Conservation (phyloP, 306 rosid species). For the Purshia tridentata region DNA sequence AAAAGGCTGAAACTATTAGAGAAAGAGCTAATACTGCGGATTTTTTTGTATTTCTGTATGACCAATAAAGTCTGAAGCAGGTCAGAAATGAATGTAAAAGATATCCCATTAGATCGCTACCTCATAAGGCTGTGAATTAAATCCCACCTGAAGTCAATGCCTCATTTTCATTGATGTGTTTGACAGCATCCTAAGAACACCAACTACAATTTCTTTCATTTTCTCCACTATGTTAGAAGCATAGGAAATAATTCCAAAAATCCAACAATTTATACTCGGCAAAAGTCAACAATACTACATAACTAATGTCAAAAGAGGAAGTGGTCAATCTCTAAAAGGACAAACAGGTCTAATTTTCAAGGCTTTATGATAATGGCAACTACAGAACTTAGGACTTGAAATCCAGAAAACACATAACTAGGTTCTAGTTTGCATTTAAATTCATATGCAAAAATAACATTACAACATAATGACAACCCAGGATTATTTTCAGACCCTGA, state of each 20-base stretch:
- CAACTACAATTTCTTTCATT: background rate
- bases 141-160: no score
- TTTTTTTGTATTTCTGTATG: no score
- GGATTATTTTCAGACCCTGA: constrained; percentile 43
- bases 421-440: constrained; percentile 9
- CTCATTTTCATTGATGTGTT: background rate
- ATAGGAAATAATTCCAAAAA: background rate
- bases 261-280: background rate
- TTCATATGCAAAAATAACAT: constrained; percentile 26
- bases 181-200: background rate
- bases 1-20: no score
- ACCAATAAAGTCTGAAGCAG: background rate
- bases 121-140: no score
- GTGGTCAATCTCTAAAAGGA: constrained; percentile 8
- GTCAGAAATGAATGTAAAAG: background rate
- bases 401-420: constrained; percentile 12
- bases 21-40: no score
- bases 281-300: background rate
- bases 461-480: constrained; percentile 26
- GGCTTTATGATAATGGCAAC: background rate
- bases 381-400: constrained; percentile 29
- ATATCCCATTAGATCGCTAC: background rate
- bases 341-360: background rate
- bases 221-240: background rate
- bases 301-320: background rate